Conservation (phyloP, 1,284 basidiomycete species). For the Phlebopus sp. region DNA sequence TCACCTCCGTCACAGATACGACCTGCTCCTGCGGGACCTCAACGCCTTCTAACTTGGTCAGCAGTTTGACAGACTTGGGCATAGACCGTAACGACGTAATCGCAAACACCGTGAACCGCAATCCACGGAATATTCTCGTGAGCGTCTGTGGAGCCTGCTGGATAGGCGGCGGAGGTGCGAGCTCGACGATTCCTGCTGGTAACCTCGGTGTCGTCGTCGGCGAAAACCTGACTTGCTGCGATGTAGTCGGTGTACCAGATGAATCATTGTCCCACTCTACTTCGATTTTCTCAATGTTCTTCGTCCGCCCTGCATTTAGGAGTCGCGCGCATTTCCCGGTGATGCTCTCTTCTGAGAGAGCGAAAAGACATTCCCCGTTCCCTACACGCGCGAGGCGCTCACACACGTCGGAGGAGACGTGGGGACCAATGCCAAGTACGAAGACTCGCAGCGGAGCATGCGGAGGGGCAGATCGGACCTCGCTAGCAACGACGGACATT, state of each 20-base stretch:
- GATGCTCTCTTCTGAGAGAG: conserved; percentile 44
- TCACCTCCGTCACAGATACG: conserved; percentile 40
- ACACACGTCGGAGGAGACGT: conserved; percentile 49
- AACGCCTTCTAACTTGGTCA: conserved; percentile 36
- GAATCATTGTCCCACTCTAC: conserved; percentile 46
- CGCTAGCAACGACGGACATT: conserved; percentile 27
- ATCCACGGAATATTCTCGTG: conserved; percentile 42
- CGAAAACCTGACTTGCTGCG: not conserved
- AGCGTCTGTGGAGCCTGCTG: conserved; percentile 46
- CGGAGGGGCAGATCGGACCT: conserved; percentile 23
- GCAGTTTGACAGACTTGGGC: conserved; percentile 39
- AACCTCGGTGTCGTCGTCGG: not conserved
- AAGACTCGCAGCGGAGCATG: conserved; percentile 46
- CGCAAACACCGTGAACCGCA: conserved; percentile 44
- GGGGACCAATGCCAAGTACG: conserved; percentile 52
- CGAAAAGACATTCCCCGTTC: conserved; percentile 46
- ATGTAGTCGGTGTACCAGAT: too few species aligned
- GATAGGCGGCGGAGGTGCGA: conserved; percentile 33
- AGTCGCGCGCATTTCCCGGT: conserved; percentile 46
- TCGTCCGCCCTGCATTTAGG: conserved; percentile 46
- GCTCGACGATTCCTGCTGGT: conserved; percentile 15
- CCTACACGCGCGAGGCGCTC: conserved; percentile 49
- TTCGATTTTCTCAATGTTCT: conserved; percentile 41
- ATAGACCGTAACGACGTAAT: conserved; percentile 37
- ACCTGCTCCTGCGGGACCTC: conserved; percentile 30